These are phyloP conservation scores for Kluyveromyces sp. DNA, from an alignment of 1,139 yeast species.

Conservation along the genomic window DNA sequence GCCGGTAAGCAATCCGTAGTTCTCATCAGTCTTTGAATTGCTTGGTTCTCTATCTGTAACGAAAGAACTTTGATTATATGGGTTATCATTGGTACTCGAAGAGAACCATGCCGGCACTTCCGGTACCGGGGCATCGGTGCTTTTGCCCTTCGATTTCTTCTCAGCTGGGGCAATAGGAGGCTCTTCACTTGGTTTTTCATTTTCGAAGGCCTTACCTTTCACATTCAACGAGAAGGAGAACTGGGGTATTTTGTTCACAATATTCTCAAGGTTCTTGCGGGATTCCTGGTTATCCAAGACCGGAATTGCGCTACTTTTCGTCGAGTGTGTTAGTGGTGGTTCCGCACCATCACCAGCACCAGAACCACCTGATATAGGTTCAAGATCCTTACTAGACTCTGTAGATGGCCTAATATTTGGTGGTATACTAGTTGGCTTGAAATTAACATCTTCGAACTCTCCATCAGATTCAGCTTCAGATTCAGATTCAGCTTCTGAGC, in stretches of 20 bases:
- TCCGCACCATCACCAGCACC: too few relatives aligned
- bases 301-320: background rate
- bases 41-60: constrained; percentile 1
- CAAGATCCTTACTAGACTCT: too few relatives aligned
- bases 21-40: background rate
- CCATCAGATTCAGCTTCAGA: too few relatives aligned
- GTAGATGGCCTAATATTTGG: too few relatives aligned
- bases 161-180: constrained; percentile 1
- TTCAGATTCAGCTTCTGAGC: background rate
- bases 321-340: background rate
- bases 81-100: background rate
- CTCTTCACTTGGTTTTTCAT: constrained; percentile 12
- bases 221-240: constrained; percentile 5
- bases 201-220: constrained; percentile 4
- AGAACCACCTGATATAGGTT: too few relatives aligned
- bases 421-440: background rate
- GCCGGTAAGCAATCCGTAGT: background rate
- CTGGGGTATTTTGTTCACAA: constrained; percentile 18
- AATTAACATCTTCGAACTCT: background rate
- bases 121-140: background rate
- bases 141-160: background rate
- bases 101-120: constrained; percentile 6
- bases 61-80: background rate
- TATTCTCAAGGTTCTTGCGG: constrained; percentile 17
- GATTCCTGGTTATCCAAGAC: constrained; percentile 12